Conservation (phyloP, 2,329 filamentous ascomycete genomes). For the Fusarium tanahbumbuense region DNA sequence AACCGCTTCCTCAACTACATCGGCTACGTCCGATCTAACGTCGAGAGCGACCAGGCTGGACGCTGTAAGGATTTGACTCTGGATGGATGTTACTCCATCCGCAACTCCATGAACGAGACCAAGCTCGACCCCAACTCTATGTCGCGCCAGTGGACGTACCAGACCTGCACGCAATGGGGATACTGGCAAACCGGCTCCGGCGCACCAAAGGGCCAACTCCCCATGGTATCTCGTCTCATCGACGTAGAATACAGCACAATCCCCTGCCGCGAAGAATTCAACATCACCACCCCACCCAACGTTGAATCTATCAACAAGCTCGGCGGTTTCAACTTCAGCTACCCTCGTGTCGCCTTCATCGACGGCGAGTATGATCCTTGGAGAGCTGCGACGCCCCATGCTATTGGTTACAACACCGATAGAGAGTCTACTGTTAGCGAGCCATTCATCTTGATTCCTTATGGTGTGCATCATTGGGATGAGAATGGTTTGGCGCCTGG, state of each 20-base stretch:
- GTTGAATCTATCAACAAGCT: slow-evolving; percentile 78
- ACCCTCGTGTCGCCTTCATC: slow-evolving; percentile 78
- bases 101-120: slow-evolving; percentile 35
- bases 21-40: slow-evolving; percentile 54
- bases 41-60: slow-evolving; percentile 46
- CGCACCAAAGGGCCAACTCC: slow-evolving; percentile 71
- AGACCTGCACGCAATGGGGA: slow-evolving; percentile 76
- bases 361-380: slow-evolving; percentile 85
- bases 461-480: slow-evolving; percentile 86
- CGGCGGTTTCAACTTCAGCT: slow-evolving; percentile 78
- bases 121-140: slow-evolving; percentile 35
- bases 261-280: slow-evolving; percentile 76
- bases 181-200: slow-evolving; percentile 80
- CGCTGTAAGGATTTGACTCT: slow-evolving; percentile 44
- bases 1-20: slow-evolving; percentile 65
- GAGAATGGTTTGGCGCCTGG: slow-evolving; percentile 71
- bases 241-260: slow-evolving; percentile 71
- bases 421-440: slow-evolving; percentile 71
- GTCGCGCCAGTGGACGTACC: slow-evolving; percentile 62
- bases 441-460: slow-evolving; percentile 78
- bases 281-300: slow-evolving; percentile 72
- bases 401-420: slow-evolving; percentile 64
- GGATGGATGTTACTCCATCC: slow-evolving; percentile 49
- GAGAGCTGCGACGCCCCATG: slow-evolving; percentile 78
- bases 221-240: slow-evolving; percentile 77